Evolutionary conservation across 2,329 filamentous ascomycete species (phyloP), one percentile per base, ranked within the genome.

Genomic region (Sordariomycetes sp.): DNA sequence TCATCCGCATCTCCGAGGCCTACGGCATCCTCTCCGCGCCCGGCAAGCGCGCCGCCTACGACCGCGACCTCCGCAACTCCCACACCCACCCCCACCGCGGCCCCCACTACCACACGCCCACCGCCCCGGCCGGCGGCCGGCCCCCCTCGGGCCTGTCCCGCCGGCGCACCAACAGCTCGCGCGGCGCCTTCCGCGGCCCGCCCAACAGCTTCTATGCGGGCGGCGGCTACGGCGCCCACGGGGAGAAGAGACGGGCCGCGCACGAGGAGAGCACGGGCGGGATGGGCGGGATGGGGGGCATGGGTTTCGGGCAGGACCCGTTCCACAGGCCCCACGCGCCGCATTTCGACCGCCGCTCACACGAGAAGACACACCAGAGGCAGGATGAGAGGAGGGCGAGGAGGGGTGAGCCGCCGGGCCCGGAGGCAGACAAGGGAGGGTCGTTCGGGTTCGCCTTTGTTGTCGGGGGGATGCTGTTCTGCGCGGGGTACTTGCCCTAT

Each of bases 201-300:
- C 92, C 94, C 55, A 92, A 93, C 0, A 89, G 85, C 62, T 97
- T 97, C 74, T 97, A 90, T 71, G 81, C 86, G 20, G 85, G 80
- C 61, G 91, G 90, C 4, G 90, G 88, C 3, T 95, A 90, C 80
- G 89, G 89, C 54, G 70, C 74, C 2, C 82, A 89, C 60, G 68
- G 73, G 2, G 79, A 79, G 40, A 88, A 87, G 72, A 71, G 84
- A 43, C 71, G 72, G 58, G 76, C 77, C 40, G 79, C 79, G 52
- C 79, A 83, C 60, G 76, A 79, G 57, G 66, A 57, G 55, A 28
- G 28, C 48, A 43, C 55, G 10, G 56, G 40, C 25, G 52, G 69
- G 62, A 59, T 63, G 60, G 35, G 62, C 63, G 11, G 56, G 65
- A 66, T 60, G 64, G 65, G 64, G 20, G 85, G 86, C 0, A 86